Base-by-base conservation (phyloP, 2,329 filamentous ascomycete genomes). In the Xylaria digitata region DNA sequence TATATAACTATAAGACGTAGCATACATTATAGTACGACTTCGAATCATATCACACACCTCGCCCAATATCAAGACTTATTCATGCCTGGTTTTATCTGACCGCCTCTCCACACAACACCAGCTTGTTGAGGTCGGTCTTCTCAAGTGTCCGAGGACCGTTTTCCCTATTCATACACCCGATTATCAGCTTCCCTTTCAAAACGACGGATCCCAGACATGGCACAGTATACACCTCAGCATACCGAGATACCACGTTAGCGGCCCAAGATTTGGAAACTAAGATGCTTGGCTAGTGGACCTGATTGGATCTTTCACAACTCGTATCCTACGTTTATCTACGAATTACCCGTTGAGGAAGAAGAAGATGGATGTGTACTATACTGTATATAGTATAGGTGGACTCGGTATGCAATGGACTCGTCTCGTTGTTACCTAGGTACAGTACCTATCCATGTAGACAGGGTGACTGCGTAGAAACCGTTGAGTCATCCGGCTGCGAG, bases 51-150 rank as follows among this genome's bases (percentile, higher is more conserved):
- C 15, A 62, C 13, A 32, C 26, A 58, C n/a, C 52, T 34, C 46
- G 6, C 23, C 3, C 11, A 30, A 42, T 19, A 6, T 37, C 40
- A 32, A 32, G 30, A 37, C 43, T 45, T 23, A 21, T 34, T 21
- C 8, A n/a, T 9, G 6, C 21, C 30, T 13, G 1, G 26, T 19
- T n/a, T n/a, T 13, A 32, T 43, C 48, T 61, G 65, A 67, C 65
- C 65, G 65, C 65, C 40, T 58, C 56, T 40, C 37, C 23, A 46
- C 23, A n/a, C 17, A 45, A 9, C 23, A 52, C 48, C 32, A 19
- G 40, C 61, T 67, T 65, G 61, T 65, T 67, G 65, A 56, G 65
- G 61, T 61, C 65, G 65, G 65, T 65, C 56, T 65, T 57, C 57
- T 37, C 7, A 54, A 40, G 13, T 67, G 57, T 56, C 65, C 65